Evolutionary conservation across 345 rosid species (phyloP), one percentile per base, ranked within the genome.

Genomic region (Camelina hispida): DNA sequence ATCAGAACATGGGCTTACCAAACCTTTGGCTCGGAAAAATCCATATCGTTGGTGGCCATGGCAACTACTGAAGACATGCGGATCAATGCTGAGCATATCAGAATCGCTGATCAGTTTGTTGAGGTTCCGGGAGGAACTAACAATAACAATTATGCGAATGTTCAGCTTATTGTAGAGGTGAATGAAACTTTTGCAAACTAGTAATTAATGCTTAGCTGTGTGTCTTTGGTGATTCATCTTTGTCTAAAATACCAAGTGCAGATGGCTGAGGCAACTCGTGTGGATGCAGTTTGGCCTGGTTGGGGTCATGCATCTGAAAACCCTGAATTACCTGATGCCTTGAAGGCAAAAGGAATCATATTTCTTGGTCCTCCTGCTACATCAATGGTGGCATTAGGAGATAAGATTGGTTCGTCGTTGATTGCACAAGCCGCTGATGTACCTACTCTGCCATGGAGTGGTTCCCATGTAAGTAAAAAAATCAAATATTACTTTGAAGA

Each of bases 221-320:
- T 9, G 14, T 54, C 22, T 34, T 18, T 52, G 56, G 69, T 52
- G 30, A 47, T 46, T 63, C 51, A 32, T 62, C 9, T 48, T 44
- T 71, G 18, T 78, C n/a, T 59, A 42, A 69, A 28, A 66, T 55
- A 43, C 57, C 76, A 62, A 70, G 17, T 61, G 66, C 79, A 95
- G 99, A 89, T 92, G 94, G 99, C 98, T 12, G 99, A 95, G 81
- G 88, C 86, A 74, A 88, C 99, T 12, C 94, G 65, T 74, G 99
- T 95, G 69, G 99, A 95, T 83, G 99, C 99, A 5, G 97, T 95
- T 77, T 95, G 99, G 99, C 99, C 99, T 80, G 98, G 99, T 63
- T 95, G 98, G 98, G 99, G 98, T 47, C 99, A 95, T 85, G 99
- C 99, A 48, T 95, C 99, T 9, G 99, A 92, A 83, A 90, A 87